phyloP scores from a whole-genome alignment of 306 rosid genomes.

The Gillenia trifoliata region DNA sequence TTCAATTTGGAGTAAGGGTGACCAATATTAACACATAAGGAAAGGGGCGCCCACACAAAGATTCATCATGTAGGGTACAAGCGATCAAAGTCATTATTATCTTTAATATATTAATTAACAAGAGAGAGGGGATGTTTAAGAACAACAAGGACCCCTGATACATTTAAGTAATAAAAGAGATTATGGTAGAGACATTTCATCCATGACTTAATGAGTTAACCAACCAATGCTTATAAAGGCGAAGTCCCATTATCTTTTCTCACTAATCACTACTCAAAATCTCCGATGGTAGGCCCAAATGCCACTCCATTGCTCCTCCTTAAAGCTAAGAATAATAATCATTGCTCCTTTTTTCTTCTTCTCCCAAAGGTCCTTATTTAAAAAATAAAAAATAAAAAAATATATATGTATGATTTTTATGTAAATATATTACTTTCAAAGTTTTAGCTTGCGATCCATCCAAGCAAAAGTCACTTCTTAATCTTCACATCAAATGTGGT shows the following conservation, averaged over 20 bases:
- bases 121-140: background rate
- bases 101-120: background rate
- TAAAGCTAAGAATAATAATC: conserved; percentile 82
- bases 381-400: background rate
- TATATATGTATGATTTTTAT: background rate
- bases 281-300: conserved; percentile 51
- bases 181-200: conserved; percentile 80
- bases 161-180: conserved; percentile 30
- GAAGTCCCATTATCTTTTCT: conserved; percentile 30
- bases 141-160: conserved; percentile 13
- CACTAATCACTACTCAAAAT: conserved; percentile 25
- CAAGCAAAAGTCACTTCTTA: conserved; percentile 76
- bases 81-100: conserved; percentile 8
- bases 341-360: conserved; percentile 44
- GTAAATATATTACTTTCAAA: conserved; percentile 58
- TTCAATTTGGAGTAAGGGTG: conserved; percentile 8
- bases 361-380: conserved; percentile 31
- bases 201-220: conserved; percentile 80
- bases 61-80: conserved; percentile 24
- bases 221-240: conserved; percentile 62
- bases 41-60: conserved; percentile 20
- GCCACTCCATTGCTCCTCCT: conserved; percentile 80
- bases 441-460: conserved; percentile 91
- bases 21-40: conserved; percentile 4
- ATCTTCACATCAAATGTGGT: conserved; percentile 72